These are phyloP conservation scores for Cladophialophora bantiana DNA, from an alignment of 2,329 filamentous ascomycete species.

Conservation along the genomic window DNA sequence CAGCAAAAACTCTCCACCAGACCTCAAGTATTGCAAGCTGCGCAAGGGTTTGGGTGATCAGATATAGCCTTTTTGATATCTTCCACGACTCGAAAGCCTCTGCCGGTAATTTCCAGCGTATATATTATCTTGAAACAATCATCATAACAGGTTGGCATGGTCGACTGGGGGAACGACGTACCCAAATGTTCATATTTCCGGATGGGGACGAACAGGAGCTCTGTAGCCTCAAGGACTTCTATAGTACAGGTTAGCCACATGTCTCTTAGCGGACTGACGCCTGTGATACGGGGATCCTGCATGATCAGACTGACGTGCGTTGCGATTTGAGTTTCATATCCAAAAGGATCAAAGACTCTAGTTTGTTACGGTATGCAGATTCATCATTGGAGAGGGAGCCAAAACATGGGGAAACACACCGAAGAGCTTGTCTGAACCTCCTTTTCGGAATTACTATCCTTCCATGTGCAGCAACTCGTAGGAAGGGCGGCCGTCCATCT, in stretches of 20 bases:
- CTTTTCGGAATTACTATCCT: background rate
- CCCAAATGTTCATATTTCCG: background rate
- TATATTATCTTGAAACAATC: conserved; percentile 66
- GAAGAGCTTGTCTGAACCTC: background rate
- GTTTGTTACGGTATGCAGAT: conserved; percentile 60
- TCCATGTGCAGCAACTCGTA: background rate
- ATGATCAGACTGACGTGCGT: conserved; percentile 90
- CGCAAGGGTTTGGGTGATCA: conserved; percentile 59
- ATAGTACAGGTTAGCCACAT: conserved; percentile 18
- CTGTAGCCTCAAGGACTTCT: background rate
- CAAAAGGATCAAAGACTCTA: conserved; percentile 95
- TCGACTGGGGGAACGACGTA: conserved; percentile 26
- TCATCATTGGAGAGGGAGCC: conserved; percentile 30
- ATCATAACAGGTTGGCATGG: conserved; percentile 59
- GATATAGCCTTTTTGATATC: conserved; percentile 85
- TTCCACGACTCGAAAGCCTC: conserved; percentile 74
- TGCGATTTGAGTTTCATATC: conserved; percentile 79
- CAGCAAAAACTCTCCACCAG: conserved; percentile 11
- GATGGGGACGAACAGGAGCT: background rate
- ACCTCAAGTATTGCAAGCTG: background rate
- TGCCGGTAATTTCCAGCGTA: conserved; percentile 98
- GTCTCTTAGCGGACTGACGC: background rate
- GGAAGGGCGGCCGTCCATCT: background rate
- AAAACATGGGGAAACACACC: conserved; percentile 7
- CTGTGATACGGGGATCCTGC: background rate